Evolutionary conservation across 2,329 filamentous ascomycete species (phyloP).

Genomic region (Paraphaeosphaeria minitans): DNA sequence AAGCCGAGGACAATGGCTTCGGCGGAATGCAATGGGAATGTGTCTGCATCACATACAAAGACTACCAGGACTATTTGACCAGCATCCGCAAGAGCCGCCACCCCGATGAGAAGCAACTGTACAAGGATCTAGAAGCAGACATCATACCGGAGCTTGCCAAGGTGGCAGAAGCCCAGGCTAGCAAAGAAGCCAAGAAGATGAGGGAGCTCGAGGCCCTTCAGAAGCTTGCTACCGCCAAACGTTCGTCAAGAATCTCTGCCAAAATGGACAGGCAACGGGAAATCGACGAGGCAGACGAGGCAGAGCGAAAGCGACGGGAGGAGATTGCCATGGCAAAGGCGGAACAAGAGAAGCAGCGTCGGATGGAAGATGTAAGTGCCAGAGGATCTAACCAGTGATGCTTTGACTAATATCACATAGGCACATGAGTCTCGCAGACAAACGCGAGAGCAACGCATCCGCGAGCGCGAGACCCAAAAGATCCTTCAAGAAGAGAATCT

Average conservation of each 20-base stretch:
- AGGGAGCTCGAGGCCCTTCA: conserved; percentile 81
- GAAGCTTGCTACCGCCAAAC: conserved; percentile 90
- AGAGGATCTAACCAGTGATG: not conserved
- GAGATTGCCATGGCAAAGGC: conserved; percentile 68
- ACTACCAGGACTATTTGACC: conserved; percentile 74
- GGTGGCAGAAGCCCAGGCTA: conserved; percentile 69
- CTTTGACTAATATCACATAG: conserved; percentile 42
- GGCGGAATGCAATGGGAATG: conserved; percentile 89
- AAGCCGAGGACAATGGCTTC: conserved; percentile 65
- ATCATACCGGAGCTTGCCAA: conserved; percentile 85
- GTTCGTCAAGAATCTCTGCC: conserved; percentile 85
- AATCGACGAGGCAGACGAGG: conserved; percentile 73
- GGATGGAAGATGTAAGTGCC: conserved; percentile 64
- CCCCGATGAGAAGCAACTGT: conserved; percentile 80
- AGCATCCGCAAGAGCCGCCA: conserved; percentile 78
- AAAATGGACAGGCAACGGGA: conserved; percentile 79
- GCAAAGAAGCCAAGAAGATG: conserved; percentile 75
- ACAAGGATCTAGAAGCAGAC: conserved; percentile 73
- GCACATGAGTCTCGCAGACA: conserved; percentile 80
- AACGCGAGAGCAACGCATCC: conserved; percentile 83
- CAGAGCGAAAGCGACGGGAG: conserved; percentile 66
- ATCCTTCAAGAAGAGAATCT: conserved; percentile 85
- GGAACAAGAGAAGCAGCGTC: conserved; percentile 64
- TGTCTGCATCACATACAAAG: conserved; percentile 77
- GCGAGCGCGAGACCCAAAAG: conserved; percentile 83